Conservation (phyloP, 169 alveolate species). For the Plasmodium knowlesi region DNA sequence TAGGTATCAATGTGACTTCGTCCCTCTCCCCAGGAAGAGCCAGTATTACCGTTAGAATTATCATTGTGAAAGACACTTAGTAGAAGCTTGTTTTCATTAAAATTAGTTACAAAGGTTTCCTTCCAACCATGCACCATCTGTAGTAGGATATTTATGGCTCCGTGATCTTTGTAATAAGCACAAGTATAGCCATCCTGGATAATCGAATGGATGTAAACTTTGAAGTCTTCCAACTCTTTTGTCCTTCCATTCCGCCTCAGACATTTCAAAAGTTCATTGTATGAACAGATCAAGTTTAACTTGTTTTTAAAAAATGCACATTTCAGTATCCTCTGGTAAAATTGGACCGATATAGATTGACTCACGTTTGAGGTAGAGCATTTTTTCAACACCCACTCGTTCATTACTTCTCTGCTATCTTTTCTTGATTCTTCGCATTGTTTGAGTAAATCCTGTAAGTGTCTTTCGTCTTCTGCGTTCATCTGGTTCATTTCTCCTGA, state of each 20-base stretch:
- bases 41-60: not conserved
- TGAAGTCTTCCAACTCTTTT: slow-evolving; percentile 9
- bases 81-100: slow-evolving; percentile 27
- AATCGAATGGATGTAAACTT: slow-evolving; percentile 36
- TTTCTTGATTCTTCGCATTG: slow-evolving; percentile 22
- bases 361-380: not conserved
- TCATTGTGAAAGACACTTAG: slow-evolving; percentile 52
- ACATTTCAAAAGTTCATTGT: slow-evolving; percentile 43
- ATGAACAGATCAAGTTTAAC: slow-evolving; percentile 39
- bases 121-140: slow-evolving; percentile 58
- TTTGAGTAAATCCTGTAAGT: not conserved
- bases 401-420: not conserved
- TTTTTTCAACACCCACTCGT: slow-evolving; percentile 51
- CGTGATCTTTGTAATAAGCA: slow-evolving; percentile 71
- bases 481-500: not conserved
- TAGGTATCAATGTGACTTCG: not conserved
- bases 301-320: slow-evolving; percentile 38
- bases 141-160: slow-evolving; percentile 39
- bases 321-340: slow-evolving; percentile 49
- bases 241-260: not conserved
- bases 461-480: slow-evolving; percentile 21
- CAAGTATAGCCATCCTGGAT: slow-evolving; percentile 75
- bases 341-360: slow-evolving; percentile 3
- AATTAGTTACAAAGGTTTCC: slow-evolving; percentile 15
- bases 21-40: not conserved